Base-by-base conservation (phyloP, 2,329 filamentous ascomycete species). In the Xylariomycetidae sp. region DNA sequence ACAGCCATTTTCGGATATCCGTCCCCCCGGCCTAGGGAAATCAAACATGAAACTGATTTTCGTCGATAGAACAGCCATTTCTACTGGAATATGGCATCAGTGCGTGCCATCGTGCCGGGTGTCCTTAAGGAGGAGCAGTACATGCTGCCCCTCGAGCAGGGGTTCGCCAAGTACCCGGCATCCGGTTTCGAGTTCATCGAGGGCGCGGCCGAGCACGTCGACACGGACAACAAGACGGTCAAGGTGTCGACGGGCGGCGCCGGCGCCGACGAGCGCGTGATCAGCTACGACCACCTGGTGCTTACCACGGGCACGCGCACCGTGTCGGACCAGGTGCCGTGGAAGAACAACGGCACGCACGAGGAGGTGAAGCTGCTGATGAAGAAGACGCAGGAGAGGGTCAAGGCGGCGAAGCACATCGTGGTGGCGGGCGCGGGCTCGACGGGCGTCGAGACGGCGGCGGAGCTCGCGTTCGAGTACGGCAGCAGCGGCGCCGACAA, bases 31-130 rank as follows among this genome's bases (percentile, higher is more conserved):
- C n/a, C n/a, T n/a, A n/a, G n/a, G n/a, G n/a, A n/a, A n/a, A n/a
- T n/a, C n/a, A n/a, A n/a, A n/a, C n/a, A n/a, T n/a, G n/a, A n/a
- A n/a, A n/a, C n/a, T n/a, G n/a, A n/a, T n/a, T n/a, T n/a, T n/a
- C n/a, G n/a, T n/a, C n/a, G n/a, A n/a, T n/a, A 77, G 69, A 77
- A 67, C 45, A 68, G 62, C 41, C 72, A 78, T 46, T 72, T 78
- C 44, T 78, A 67, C 60, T 77, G 72, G 73, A 77, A 76, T 54
- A 35, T 77, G 5, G 73, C 72, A 16, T 66, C 74, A 1, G 66
- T 75, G 27, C 70, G 74, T 29, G 72, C 69, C 53, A 66, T 78
- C 41, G 56, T 77, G 28, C 72, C 73, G 3, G 67, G 62, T 23
- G 41, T 61, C 30, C 43, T 76, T 49, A 61, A 61, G 23, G 69